Base-by-base conservation (phyloP, 495 filamentous ascomycete genomes). In the Paragyromitra xinjiangensis region DNA sequence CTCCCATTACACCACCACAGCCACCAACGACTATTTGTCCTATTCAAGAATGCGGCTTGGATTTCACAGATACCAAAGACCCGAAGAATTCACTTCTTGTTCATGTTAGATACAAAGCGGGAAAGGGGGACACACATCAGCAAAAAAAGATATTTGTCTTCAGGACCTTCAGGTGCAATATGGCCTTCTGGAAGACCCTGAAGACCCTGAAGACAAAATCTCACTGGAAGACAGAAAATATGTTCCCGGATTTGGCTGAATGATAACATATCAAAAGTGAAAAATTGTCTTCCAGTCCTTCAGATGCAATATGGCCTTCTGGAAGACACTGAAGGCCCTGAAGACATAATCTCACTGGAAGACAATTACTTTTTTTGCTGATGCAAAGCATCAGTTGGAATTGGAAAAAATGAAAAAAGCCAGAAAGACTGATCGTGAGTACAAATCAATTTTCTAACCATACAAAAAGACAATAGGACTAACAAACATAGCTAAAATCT, bases 381-480 rank as follows among this genome's bases (percentile, higher is more conserved):
- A n/a, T n/a, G n/a, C n/a, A 5, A 19, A 42, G 19, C 59, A 63
- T 19, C 59, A 42, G 40, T 12, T 39, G 7, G 59, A 63, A 34
- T 9, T 63, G 14, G 37, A 63, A 53, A 53, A 53, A 53, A 53
- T 53, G 50, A 53, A 53, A 53, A 53, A 53, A 22, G 50, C 16
- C 6, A 53, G 14, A 53, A 53, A 53, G 50, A 53, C 50, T n/a
- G 50, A 53, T 22, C 50, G 6, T 53, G n/a, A 19, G 50, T 53
- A 53, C 50, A 53, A 53, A 53, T 0, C 44, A 22, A 53, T 24
- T 53, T 16, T 53, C 6, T 1, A 1, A 53, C 7, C 3, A 14
- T 45, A 53, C 50, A 53, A 16, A 6, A 53, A 6, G n/a, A 53
- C 7, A 45, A 8, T 45, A 45, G 44, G 22, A 53, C 50, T 53